These are phyloP conservation scores for Metarhizium rileyi DNA, from an alignment of 2,329 filamentous ascomycete species.

Conservation along the genomic window DNA sequence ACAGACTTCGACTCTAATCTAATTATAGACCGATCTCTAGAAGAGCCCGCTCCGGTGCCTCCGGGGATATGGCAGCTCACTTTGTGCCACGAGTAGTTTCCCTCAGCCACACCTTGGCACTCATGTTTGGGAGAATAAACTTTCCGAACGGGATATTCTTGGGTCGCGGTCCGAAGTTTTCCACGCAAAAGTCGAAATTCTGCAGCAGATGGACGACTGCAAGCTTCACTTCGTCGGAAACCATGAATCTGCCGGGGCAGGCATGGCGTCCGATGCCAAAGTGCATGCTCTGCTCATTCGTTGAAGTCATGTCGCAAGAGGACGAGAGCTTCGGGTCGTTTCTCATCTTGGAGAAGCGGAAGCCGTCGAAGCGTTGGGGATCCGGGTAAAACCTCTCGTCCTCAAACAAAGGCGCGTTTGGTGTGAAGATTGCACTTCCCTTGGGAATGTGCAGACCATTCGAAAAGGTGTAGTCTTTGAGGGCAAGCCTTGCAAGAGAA, in stretches of 20 bases:
- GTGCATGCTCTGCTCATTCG: constrained; percentile 10
- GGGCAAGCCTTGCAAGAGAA: constrained; percentile 7
- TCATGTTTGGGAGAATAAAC: neutral
- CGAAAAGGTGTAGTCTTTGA: constrained; percentile 10
- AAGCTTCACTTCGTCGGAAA: constrained; percentile 10
- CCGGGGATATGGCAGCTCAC: too few species aligned
- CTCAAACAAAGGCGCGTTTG: constrained; percentile 8
- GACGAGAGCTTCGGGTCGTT: constrained; percentile 4
- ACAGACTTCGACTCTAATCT: too few species aligned
- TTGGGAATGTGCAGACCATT: constrained; percentile 9
- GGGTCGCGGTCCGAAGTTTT: constrained; percentile 7
- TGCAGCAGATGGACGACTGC: constrained; percentile 7
- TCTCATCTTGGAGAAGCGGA: constrained; percentile 9
- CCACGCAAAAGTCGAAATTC: constrained; percentile 9
- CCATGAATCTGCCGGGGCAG: constrained; percentile 11
- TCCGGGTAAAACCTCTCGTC: constrained; percentile 9
- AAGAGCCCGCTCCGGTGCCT: too few species aligned
- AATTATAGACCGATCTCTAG: too few species aligned
- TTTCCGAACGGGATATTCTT: constrained; percentile 6
- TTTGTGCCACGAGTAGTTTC: neutral
- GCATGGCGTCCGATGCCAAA: constrained; percentile 10
- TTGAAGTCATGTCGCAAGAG: constrained; percentile 5
- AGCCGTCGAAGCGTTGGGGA: constrained; percentile 7
- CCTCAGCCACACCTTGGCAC: neutral
- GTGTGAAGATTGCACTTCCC: constrained; percentile 8